phyloP scores from a whole-genome alignment of 192 early-diverging fungal genomes.

The Chytriomyces hyalinus region DNA sequence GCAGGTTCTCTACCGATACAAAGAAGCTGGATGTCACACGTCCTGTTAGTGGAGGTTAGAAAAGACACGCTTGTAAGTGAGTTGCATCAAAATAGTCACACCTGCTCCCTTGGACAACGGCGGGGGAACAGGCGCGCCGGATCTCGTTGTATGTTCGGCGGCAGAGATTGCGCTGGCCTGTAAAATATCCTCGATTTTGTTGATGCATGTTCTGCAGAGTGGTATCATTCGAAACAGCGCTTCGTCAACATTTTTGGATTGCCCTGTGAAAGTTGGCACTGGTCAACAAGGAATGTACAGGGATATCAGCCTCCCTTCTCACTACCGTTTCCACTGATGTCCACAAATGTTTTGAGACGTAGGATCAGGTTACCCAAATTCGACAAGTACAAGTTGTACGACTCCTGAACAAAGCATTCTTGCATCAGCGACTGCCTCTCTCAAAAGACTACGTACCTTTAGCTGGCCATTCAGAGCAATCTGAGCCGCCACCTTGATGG shows the following conservation, averaged over 20 bases:
- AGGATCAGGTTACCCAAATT: conserved; percentile 32
- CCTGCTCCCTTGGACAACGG: not conserved
- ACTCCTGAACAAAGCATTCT: conserved; percentile 9
- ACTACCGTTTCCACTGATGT: conserved; percentile 23
- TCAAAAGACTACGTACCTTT: conserved; percentile 5
- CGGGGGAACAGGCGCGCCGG: not conserved
- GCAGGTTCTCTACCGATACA: not conserved
- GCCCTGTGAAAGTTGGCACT: not conserved
- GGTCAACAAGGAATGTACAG: not conserved
- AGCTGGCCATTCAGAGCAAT: conserved; percentile 15
- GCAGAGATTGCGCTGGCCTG: conserved; percentile 6
- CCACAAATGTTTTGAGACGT: conserved; percentile 29
- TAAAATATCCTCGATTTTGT: conserved; percentile 24
- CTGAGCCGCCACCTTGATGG: conserved; percentile 20
- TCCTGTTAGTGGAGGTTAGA: not conserved
- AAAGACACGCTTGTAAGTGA: not conserved
- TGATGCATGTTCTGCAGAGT: conserved; percentile 31
- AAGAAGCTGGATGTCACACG: conserved; percentile 5
- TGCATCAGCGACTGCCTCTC: too few relatives aligned
- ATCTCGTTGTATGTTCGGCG: not conserved
- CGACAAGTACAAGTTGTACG: conserved; percentile 26
- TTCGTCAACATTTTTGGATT: conserved; percentile 19
- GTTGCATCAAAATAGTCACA: not conserved
- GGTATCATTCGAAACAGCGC: conserved; percentile 36
- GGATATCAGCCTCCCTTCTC: not conserved